phyloP scores from a whole-genome alignment of 129 eudicot genomes.

The Saussurea involucrata region DNA sequence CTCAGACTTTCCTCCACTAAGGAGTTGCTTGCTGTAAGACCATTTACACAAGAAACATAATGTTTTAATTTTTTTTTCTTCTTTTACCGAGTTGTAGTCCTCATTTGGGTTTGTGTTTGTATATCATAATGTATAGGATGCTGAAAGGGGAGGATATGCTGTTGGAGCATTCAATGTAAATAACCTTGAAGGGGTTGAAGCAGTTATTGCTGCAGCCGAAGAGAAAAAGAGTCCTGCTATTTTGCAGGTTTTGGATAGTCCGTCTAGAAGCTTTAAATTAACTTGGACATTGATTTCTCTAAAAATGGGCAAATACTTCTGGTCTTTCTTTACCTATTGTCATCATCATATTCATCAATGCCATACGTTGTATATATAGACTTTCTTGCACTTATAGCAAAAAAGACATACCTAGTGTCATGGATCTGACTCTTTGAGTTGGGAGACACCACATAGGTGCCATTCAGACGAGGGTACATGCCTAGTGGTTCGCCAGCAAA shows the following conservation, averaged over 20 bases:
- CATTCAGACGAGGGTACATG: too few species aligned
- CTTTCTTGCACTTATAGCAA: background rate
- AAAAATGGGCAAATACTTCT: background rate
- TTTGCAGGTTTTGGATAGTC: slow-evolving; percentile 62
- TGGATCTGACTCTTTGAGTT: too few species aligned
- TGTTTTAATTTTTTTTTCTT: background rate
- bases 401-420: too few species aligned
- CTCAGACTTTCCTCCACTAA: slow-evolving; percentile 67
- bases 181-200: slow-evolving; percentile 94
- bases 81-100: background rate
- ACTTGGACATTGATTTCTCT: background rate
- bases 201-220: slow-evolving; percentile 98
- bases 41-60: slow-evolving; percentile 7
- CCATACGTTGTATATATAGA: background rate
- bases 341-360: background rate
- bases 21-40: slow-evolving; percentile 77
- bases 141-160: slow-evolving; percentile 91
- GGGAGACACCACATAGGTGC: too few species aligned
- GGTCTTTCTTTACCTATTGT: background rate
- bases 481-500: too few species aligned
- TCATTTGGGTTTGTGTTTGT: slow-evolving; percentile 2
- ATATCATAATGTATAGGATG: slow-evolving; percentile 46
- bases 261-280: slow-evolving; percentile 4
- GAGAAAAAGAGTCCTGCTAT: slow-evolving; percentile 91
- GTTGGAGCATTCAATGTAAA: slow-evolving; percentile 97